Base-by-base conservation (phyloP, 1,139 yeast genomes). In the Hansenula lynferdii region DNA sequence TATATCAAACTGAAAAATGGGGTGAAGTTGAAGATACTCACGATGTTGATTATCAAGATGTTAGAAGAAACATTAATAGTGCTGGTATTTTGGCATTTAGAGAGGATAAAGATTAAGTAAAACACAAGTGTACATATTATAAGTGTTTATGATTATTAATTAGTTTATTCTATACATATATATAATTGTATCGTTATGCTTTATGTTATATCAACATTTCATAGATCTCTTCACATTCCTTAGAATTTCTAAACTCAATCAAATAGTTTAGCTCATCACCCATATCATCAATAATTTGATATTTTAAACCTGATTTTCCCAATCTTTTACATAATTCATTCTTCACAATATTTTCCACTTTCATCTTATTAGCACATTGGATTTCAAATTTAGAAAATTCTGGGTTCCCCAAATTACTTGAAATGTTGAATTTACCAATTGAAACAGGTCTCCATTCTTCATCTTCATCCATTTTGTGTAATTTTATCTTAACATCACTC, bases 1-100 rank as follows among this genome's bases (percentile, higher is more conserved):
- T 82, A 36, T 77, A 76, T 61, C 98, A 92, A 62, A 85, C 95
- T 21, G 79, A 77, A 29, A 75, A 80, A 54, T 92, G 98, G 98
- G 98, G 98, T 29, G 97, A 92, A 61, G 97, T 92, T 19, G 98
- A 92, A 64, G 98, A 92, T 56, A 89, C 97, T 5, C 98, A 92
- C 57, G 98, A 92, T 60, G 97, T 92, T 15, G 95, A 87, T 54
- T 83, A 83, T 60, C 95, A 80, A 34, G 97, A 92, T 50, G 73
- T 95, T 60, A 70, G 86, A 50, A 77, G 97, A 61, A 81, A 80
- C 52, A 70, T 92, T 37, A 78, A 92, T 25, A 75, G 90, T 50
- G 94, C 96, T 26, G 84, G 89, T n/a, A 63, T 87, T 40, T 61
- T 84, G 24, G 72, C 77, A 3, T 69, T 44, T 37, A 39, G 41